A percentile compares a stretch with the other conserved stretches of the same genome.
Conservation (phyloP, 208 protist species). For the Naegleria gruberi region DNA sequence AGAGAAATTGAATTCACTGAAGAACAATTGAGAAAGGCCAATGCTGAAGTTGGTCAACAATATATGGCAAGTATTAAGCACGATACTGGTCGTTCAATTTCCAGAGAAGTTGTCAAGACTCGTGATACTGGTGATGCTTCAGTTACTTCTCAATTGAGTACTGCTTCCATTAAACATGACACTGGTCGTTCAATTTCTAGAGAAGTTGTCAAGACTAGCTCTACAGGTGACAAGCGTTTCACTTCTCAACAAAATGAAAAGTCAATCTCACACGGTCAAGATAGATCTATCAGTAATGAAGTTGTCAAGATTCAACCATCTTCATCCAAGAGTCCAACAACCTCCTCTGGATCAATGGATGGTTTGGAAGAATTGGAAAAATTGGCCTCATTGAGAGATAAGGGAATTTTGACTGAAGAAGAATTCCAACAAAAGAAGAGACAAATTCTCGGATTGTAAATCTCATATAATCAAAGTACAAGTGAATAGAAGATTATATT, state of each 20-base stretch:
- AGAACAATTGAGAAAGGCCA: neutral
- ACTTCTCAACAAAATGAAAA: neutral
- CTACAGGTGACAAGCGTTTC: neutral
- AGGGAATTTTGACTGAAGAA: conserved; percentile 17
- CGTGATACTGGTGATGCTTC: neutral
- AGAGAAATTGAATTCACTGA: conserved; percentile 18
- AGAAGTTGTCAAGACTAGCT: neutral
- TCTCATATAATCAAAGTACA: too few species aligned
- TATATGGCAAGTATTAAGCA: neutral
- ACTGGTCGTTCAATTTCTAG: neutral
- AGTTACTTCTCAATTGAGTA: neutral
- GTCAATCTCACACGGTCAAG: neutral
- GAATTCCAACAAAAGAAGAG: conserved; percentile 19
- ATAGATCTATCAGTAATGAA: neutral
- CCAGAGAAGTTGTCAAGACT: conserved; percentile 5
- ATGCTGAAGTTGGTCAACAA: neutral
- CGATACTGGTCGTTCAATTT: neutral
- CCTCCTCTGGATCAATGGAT: neutral
- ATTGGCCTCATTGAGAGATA: conserved; percentile 14
- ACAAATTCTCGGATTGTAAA: conserved; percentile 22
- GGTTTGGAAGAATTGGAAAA: conserved; percentile 10
- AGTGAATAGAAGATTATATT: too few species aligned
- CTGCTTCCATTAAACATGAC: neutral
- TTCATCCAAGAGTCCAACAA: neutral
- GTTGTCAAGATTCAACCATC: neutral